Conservation (phyloP, 1,139 yeast genomes). For the Dujonia santamariae region DNA sequence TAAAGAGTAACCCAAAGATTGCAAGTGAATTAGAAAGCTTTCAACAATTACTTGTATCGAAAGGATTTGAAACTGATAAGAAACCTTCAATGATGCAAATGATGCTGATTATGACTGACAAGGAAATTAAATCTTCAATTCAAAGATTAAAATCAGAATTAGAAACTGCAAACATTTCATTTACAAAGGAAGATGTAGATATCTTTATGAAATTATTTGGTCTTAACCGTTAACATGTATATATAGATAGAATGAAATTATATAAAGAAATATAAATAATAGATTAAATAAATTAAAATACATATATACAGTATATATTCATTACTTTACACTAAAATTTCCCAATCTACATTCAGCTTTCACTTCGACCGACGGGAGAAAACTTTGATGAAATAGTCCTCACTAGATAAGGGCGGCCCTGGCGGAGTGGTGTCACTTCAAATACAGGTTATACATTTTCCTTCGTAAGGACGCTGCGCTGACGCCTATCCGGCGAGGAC, state of each 20-base stretch:
- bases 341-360: too few species aligned
- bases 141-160: conserved; percentile 29
- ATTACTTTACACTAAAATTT: too few species aligned
- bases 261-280: too few species aligned
- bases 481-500: too few species aligned
- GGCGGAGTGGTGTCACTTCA: too few species aligned
- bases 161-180: conserved; percentile 29
- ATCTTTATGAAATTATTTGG: conserved; percentile 24
- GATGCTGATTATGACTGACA: conserved; percentile 37
- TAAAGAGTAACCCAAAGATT: conserved; percentile 28
- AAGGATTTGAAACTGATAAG: conserved; percentile 31
- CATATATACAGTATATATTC: neutral
- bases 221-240: too few species aligned
- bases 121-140: conserved; percentile 32
- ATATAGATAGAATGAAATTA: too few species aligned
- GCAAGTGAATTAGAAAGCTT: conserved; percentile 27
- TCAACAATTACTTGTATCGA: conserved; percentile 27
- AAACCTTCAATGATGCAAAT: conserved; percentile 36
- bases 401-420: too few species aligned
- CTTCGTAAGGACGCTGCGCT: too few species aligned
- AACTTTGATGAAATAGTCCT: too few species aligned
- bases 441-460: too few species aligned
- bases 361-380: too few species aligned
- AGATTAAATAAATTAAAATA: conserved; percentile 4
- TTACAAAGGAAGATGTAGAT: conserved; percentile 33